These are phyloP conservation scores for Solanum okadae DNA, from an alignment of 257 asterid species.

Conservation along the genomic window DNA sequence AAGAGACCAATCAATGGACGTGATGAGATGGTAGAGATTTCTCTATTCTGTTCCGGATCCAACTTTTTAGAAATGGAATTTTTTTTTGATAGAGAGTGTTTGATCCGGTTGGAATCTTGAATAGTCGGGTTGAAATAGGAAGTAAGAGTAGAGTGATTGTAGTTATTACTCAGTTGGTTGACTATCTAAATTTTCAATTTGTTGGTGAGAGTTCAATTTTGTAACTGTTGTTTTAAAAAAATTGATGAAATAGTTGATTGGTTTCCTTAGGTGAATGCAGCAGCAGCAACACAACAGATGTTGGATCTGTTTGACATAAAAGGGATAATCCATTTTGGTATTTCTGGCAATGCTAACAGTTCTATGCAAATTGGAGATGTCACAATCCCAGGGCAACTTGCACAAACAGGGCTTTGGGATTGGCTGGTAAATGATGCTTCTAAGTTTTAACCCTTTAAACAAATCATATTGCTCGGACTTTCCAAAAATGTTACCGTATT, in stretches of 20 bases:
- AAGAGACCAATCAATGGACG: neutral
- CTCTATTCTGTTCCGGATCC: rapidly evolving
- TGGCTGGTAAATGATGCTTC: slow-evolving; percentile 41
- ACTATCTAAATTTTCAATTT: rapidly evolving
- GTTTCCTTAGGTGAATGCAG: slow-evolving; percentile 51
- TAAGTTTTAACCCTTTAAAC: neutral
- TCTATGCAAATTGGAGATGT: slow-evolving; percentile 59
- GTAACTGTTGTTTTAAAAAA: neutral
- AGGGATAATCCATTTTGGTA: slow-evolving; percentile 56
- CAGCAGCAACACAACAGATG: slow-evolving; percentile 63
- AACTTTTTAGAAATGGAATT: neutral
- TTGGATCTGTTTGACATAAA: slow-evolving; percentile 36
- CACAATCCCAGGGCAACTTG: slow-evolving; percentile 32
- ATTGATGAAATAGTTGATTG: neutral
- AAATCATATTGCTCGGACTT: neutral
- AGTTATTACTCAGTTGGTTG: neutral
- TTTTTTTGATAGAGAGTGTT: neutral
- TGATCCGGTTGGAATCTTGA: neutral
- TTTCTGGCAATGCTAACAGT: slow-evolving; percentile 48
- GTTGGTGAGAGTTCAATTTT: no score
- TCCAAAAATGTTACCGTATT: rapidly evolving
- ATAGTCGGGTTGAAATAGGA: neutral
- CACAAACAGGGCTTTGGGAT: slow-evolving; percentile 58
- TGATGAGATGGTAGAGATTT: neutral
- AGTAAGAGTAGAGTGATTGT: neutral